phyloP scores from a whole-genome alignment of 495 filamentous ascomycete genomes.

The Neurospora hispaniola region DNA sequence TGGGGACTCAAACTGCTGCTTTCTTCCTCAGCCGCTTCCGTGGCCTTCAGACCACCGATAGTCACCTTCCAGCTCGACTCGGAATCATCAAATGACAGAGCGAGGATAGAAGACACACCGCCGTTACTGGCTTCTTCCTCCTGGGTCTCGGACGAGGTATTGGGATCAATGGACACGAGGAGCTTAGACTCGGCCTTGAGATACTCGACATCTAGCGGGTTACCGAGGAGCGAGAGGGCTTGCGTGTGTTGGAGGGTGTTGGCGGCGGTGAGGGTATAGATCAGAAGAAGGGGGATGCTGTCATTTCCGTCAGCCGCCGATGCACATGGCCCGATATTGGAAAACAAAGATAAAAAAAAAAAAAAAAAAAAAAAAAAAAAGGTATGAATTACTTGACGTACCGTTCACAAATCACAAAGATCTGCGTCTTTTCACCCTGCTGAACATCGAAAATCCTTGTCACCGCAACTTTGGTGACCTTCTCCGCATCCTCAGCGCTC shows the following conservation, averaged over 20 bases:
- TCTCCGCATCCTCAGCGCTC: constrained; percentile 10
- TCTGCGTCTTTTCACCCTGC: constrained; percentile 12
- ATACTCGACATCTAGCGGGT: constrained; percentile 46
- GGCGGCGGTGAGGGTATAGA: constrained; percentile 12
- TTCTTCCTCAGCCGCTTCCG: constrained; percentile 10
- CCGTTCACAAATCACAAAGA: constrained; percentile 63
- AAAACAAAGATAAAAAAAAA: too few species aligned
- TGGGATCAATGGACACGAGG: constrained; percentile 48
- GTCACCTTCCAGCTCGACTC: constrained; percentile 5
- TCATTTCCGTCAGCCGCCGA: not conserved
- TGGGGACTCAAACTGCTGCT: constrained; percentile 23
- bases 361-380: too few species aligned
- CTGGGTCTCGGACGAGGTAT: constrained; percentile 11
- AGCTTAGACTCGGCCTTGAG: constrained; percentile 17
- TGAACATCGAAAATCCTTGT: constrained; percentile 28
- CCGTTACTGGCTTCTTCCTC: constrained; percentile 10
- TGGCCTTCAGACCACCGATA: constrained; percentile 1
- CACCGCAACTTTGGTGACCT: constrained; percentile 39
- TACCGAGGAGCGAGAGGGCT: constrained; percentile 44
- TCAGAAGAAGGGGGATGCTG: not conserved
- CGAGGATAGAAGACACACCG: constrained; percentile 9
- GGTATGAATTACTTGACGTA: constrained; percentile 25
- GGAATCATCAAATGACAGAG: constrained; percentile 6
- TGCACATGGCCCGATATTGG: not conserved
- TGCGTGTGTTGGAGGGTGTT: constrained; percentile 33